phyloP scores from a whole-genome alignment of 306 rosid genomes.

The Cucurbita moschata region DNA sequence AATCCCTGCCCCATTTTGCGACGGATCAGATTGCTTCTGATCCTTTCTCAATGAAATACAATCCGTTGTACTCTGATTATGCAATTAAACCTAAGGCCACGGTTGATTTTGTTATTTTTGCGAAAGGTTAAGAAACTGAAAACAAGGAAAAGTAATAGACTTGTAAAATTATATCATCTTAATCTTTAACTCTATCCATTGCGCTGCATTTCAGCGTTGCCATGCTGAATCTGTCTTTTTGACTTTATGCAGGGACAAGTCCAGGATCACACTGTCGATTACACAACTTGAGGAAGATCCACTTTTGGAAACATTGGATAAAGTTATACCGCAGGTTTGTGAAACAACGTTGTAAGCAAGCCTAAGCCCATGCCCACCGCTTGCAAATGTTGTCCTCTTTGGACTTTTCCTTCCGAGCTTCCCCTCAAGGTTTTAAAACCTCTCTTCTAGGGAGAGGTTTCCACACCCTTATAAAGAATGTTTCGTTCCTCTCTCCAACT shows the following conservation, averaged over 20 bases:
- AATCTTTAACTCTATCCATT: neutral
- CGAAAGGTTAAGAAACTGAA: neutral
- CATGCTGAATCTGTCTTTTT: neutral
- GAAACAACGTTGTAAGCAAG: neutral
- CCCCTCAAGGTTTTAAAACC: too few relatives aligned
- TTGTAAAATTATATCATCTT: neutral
- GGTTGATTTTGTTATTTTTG: neutral
- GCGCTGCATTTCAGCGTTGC: neutral
- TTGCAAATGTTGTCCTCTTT: too few relatives aligned
- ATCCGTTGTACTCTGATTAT: neutral
- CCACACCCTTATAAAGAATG: neutral
- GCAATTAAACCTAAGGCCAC: neutral
- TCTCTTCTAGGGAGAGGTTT: too few relatives aligned
- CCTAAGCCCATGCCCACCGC: too few relatives aligned
- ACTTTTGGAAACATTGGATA: constrained; percentile 82
- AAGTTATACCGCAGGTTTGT: constrained; percentile 93
- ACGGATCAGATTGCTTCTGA: neutral
- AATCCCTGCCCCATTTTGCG: neutral
- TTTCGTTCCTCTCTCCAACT: neutral
- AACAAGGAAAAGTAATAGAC: neutral
- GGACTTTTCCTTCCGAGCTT: too few relatives aligned
- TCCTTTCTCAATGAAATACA: neutral
- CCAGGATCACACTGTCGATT: constrained; percentile 48
- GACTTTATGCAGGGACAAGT: constrained; percentile 24
- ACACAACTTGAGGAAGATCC: constrained; percentile 95